Base-by-base conservation (phyloP, 2,329 filamentous ascomycete genomes). In the Talaromyces sp. region DNA sequence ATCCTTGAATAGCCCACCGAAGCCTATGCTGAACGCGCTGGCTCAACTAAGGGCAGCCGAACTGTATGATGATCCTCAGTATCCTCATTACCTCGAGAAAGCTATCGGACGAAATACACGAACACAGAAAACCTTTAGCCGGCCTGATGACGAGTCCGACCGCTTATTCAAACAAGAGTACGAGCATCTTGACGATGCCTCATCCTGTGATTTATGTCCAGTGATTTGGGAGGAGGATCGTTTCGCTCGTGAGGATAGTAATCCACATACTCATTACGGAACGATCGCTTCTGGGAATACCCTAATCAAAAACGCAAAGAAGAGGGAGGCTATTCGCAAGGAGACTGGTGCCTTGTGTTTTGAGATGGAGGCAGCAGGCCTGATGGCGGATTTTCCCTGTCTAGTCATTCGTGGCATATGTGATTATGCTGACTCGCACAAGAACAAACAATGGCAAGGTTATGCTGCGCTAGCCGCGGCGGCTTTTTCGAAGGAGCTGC, bases 381-480 rank as follows among this genome's bases (percentile, higher is more conserved):
- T 68, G 4, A 49, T 49, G 11, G 22, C 45, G 3, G 45, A 49
- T 11, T 49, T 49, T 7, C 11, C 22, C 27, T 49, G 58, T 52
- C 33, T 68, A 2, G 54, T 67, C 9, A 63, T 68, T 6, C 5
- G 58, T 35, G 62, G 67, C 1, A 67, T 67, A 7, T 67, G 62
- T 45, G 50, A 68, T 35, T 68, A 68, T 47, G 49, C 65, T 3
- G 62, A 68, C 54, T 65, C 65, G 2, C 67, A 68, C 41, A 68
- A 68, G 58, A 67, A 65, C 49, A 58, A 68, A 17, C 3, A 31
- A 22, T 68, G 65, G 67, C 67, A 68, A 22, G 47, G 47, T 39
- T 68, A 65, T 54, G 62, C 65, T 8, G 66, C 66, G 17, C 47
- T 27, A 0, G 37, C 57, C 6, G 65, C 67, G 17, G 68, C 67